Evolutionary conservation across 352 stramenopile species (phyloP).

Genomic region (Globisporangium yorkense): DNA sequence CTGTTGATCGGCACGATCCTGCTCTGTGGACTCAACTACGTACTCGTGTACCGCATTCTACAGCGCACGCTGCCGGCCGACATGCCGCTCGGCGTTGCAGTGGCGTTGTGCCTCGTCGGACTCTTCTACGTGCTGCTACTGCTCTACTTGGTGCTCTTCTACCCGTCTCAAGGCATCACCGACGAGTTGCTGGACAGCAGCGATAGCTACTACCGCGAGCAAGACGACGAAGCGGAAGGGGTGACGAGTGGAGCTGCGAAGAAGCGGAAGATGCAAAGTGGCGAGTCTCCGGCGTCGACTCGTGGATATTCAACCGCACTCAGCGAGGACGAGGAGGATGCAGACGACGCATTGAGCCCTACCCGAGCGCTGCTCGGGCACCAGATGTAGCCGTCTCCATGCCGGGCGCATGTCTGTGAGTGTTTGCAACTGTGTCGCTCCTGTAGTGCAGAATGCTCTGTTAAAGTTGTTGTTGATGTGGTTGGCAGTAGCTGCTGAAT

Average conservation of each 20-base stretch:
- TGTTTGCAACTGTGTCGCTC: neutral
- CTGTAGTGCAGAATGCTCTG: neutral
- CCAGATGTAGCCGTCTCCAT: neutral
- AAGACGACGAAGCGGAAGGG: neutral
- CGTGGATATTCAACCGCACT: neutral
- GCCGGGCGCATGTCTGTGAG: neutral
- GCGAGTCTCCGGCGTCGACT: neutral
- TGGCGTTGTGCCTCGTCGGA: slow-evolving; percentile 12
- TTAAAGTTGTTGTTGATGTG: neutral
- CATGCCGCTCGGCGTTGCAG: slow-evolving; percentile 16
- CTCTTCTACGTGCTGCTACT: slow-evolving; percentile 37
- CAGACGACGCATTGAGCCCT: neutral
- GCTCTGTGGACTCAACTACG: slow-evolving; percentile 60
- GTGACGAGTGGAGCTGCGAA: neutral
- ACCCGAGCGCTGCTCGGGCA: neutral
- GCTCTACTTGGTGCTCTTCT: slow-evolving; percentile 50
- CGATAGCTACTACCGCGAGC: neutral
- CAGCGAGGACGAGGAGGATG: neutral
- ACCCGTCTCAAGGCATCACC: slow-evolving; percentile 15
- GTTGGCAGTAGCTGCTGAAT: neutral
- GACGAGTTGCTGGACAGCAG: neutral
- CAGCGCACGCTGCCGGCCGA: slow-evolving; percentile 26
- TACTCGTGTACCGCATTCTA: slow-evolving; percentile 49
- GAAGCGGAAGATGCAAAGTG: neutral
- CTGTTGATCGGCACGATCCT: slow-evolving; percentile 36